phyloP scores from a whole-genome alignment of 2,329 filamentous ascomycete genomes.

The Ceratocystis lukuohia region DNA sequence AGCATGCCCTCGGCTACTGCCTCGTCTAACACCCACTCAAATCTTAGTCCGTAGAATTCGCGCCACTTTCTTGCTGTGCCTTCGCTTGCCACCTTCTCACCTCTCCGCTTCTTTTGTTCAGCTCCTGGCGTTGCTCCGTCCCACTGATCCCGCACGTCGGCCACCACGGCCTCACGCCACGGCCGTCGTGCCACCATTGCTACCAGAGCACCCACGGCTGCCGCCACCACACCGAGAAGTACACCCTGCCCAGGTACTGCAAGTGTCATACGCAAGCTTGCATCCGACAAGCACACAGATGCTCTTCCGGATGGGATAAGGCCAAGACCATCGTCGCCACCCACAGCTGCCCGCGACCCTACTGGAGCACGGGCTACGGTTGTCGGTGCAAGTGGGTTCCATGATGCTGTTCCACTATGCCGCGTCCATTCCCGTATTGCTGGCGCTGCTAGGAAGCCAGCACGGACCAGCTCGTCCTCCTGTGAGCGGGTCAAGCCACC shows the following conservation, averaged over 20 bases:
- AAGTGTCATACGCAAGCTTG: constrained; percentile 35
- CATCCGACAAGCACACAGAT: background rate
- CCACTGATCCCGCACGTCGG: constrained; percentile 53
- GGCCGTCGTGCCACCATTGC: constrained; percentile 43
- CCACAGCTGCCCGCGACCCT: constrained; percentile 34
- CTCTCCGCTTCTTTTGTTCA: constrained; percentile 37
- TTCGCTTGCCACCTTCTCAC: constrained; percentile 33
- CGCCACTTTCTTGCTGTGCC: constrained; percentile 51
- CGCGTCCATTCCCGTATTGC: background rate
- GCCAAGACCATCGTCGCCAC: constrained; percentile 32
- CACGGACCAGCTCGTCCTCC: constrained; percentile 45
- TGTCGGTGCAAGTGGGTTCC: constrained; percentile 39
- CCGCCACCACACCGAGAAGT: constrained; percentile 51
- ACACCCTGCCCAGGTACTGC: constrained; percentile 54
- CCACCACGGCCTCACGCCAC: constrained; percentile 50
- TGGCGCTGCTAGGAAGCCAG: constrained; percentile 51
- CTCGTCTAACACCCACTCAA: constrained; percentile 59
- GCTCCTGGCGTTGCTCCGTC: constrained; percentile 27
- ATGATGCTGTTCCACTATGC: constrained; percentile 37
- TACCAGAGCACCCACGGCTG: constrained; percentile 27
- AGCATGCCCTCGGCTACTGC: constrained; percentile 56
- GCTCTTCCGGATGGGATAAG: constrained; percentile 26
- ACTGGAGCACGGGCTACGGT: constrained; percentile 16
- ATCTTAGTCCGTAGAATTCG: constrained; percentile 53
- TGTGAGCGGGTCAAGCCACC: constrained; percentile 32